These are phyloP conservation scores for Hirschfeldia incana DNA, from an alignment of 345 rosid genomes.

Conservation along the genomic window DNA sequence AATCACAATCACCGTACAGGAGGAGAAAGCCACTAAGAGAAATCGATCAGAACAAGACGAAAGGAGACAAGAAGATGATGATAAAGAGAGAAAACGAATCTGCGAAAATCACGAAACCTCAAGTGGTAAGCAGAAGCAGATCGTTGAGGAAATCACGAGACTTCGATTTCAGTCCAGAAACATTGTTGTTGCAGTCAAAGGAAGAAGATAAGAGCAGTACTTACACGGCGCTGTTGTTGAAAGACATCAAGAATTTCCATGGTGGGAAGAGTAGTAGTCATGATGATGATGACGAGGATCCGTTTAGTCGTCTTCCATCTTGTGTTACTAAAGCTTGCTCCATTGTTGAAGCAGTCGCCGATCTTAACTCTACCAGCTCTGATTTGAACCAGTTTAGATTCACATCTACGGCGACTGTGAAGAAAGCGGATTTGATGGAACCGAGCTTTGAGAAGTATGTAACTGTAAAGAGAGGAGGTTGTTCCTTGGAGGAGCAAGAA, in stretches of 20 bases:
- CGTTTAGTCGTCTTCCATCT: slow-evolving; percentile 27
- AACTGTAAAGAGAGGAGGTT: neutral
- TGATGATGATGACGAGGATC: neutral
- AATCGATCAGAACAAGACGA: slow-evolving; percentile 57
- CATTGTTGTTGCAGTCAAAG: slow-evolving; percentile 28
- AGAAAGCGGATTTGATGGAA: slow-evolving; percentile 65
- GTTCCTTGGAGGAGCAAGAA: slow-evolving; percentile 56
- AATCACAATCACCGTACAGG: slow-evolving; percentile 58
- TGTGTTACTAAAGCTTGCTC: slow-evolving; percentile 84
- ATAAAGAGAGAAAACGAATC: slow-evolving; percentile 28
- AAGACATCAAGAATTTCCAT: slow-evolving; percentile 86
- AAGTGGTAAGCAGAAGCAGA: slow-evolving; percentile 61
- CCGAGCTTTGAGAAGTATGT: slow-evolving; percentile 74
- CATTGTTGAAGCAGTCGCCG: slow-evolving; percentile 83
- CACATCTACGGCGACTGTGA: slow-evolving; percentile 11
- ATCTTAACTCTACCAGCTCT: slow-evolving; percentile 50
- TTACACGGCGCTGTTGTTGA: slow-evolving; percentile 65
- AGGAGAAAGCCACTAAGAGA: slow-evolving; percentile 74
- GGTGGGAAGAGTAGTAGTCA: slow-evolving; percentile 45
- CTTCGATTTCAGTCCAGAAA: slow-evolving; percentile 56
- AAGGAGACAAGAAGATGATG: slow-evolving; percentile 30
- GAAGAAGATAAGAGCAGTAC: slow-evolving; percentile 42
- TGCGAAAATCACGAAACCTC: slow-evolving; percentile 31
- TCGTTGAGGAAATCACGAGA: slow-evolving; percentile 69
- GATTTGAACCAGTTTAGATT: slow-evolving; percentile 29